Evolutionary conservation across 257 asterid genomes (phyloP).

Genomic region (Jaltomata sinuosa): DNA sequence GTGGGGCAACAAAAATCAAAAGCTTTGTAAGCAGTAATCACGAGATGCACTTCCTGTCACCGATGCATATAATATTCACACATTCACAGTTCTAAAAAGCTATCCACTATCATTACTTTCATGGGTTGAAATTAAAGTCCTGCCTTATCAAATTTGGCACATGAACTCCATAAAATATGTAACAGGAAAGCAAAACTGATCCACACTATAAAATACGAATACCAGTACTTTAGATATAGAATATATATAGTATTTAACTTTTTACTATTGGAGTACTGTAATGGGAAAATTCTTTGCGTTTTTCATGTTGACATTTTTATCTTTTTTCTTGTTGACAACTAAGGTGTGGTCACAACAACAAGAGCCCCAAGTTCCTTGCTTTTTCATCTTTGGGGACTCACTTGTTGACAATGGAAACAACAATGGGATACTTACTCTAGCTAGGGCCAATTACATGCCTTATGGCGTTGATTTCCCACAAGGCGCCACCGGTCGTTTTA

Average conservation of each 20-base stretch:
- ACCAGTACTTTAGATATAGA: neutral
- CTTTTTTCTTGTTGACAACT: constrained; percentile 11
- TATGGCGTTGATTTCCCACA: constrained; percentile 79
- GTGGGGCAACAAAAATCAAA: neutral
- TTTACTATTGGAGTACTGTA: no score
- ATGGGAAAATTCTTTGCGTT: constrained; percentile 14
- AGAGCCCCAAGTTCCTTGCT: constrained; percentile 55
- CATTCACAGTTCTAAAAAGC: neutral
- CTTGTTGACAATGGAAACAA: constrained; percentile 90
- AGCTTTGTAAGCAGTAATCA: neutral
- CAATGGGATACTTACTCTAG: constrained; percentile 59
- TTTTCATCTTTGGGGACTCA: constrained; percentile 80
- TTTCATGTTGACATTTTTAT: constrained; percentile 17
- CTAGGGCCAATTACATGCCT: constrained; percentile 78
- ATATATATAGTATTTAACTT: neutral
- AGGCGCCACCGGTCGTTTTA: constrained; percentile 78
- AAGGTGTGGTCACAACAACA: constrained; percentile 36
- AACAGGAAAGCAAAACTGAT: neutral
- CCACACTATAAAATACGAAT: neutral
- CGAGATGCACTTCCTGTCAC: constrained; percentile 2
- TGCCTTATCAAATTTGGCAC: neutral
- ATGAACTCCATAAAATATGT: constrained; percentile 1
- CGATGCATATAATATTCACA: neutral
- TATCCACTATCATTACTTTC: neutral
- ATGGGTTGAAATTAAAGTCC: neutral